A percentile compares a stretch with the other conserved stretches of the same genome.
Conservation (phyloP, 441 rosid genomes). For the Melastoma candidum region DNA sequence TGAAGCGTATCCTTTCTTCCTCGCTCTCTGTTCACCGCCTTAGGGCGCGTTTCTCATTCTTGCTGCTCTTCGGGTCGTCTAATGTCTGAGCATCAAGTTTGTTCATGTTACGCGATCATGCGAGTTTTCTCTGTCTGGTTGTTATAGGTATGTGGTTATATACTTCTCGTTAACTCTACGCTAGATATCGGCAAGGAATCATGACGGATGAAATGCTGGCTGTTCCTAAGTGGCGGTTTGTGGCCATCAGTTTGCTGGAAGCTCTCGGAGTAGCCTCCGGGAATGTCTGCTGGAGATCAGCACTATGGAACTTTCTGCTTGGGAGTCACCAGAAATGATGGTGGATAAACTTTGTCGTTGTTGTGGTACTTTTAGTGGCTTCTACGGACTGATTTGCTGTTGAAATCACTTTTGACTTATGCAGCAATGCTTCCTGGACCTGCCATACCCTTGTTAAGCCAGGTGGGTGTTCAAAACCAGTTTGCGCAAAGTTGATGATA, state of each 20-base stretch:
- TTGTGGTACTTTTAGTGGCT: neutral
- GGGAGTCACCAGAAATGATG: no score
- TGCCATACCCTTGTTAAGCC: constrained; percentile 66
- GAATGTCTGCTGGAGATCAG: constrained; percentile 86
- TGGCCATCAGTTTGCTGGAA: constrained; percentile 58
- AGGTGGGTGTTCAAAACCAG: constrained; percentile 26
- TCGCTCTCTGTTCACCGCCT: constrained; percentile 75
- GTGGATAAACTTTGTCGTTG: neutral
- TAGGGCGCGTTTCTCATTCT: constrained; percentile 35
- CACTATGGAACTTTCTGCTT: no score
- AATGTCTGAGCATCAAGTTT: neutral
- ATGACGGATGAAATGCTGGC: constrained; percentile 65
- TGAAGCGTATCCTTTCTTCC: constrained; percentile 82
- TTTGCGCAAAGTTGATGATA: no score
- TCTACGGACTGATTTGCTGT: no score
- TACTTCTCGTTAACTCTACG: constrained; percentile 47
- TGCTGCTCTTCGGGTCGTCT: neutral
- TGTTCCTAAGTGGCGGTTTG: constrained; percentile 58
- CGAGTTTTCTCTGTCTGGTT: constrained; percentile 1
- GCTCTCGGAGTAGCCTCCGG: constrained; percentile 77
- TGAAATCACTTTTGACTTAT: constrained; percentile 13
- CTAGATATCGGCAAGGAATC: constrained; percentile 50
- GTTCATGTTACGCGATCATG: neutral
- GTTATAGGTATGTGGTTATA: constrained; percentile 51
- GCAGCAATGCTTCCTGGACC: constrained; percentile 96